Evolutionary conservation across 331 rosid species (phyloP), one percentile per base, ranked within the genome.

Genomic region (Acacia concinna): DNA sequence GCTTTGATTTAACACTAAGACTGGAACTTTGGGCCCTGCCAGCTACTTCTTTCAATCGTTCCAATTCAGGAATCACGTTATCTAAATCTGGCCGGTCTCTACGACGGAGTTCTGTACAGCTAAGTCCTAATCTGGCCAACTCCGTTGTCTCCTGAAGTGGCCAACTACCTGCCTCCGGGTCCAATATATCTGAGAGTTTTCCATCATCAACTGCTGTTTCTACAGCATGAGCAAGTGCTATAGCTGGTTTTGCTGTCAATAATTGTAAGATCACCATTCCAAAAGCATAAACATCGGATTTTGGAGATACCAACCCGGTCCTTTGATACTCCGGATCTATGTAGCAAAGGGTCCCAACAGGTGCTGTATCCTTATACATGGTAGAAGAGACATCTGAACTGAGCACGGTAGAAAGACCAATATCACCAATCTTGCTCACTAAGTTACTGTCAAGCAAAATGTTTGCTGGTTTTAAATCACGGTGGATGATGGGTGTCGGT

Each of bases 311-410:
- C 64, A 81, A 37, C 4, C 99, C 99, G 2, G 87, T 86, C 75
- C 99, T 82, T 84, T 96, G 99, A 59, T 93, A 96, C 90, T 96
- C 99, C 0, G 99, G 99, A 84, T 96, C 99, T n/a, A 96, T 93
- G 86, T 96, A 96, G 86, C 91, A 85, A 27, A 91, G 86, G 79
- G 99, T 93, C 5, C 99, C 99, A 57, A 91, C 99, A 27, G 91
- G 98, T 3, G 73, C 94, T 0, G 94, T 73, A 76, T 96, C 97
- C 60, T 69, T 81, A 68, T 75, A 83, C 76, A 82, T 70, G 51
- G 89, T 84, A 65, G 97, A 85, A 35, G 67, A 85, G 44, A 84
- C 68, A 71, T 93, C 93, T 38, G 91, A 85, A 62, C 78, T 43
- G 41, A 96, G 89, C 84, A 90, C 72, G 3, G 92, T 87, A 67